Conservation (phyloP, 2,329 filamentous ascomycete species). For the Chrysoporthe cubensis region DNA sequence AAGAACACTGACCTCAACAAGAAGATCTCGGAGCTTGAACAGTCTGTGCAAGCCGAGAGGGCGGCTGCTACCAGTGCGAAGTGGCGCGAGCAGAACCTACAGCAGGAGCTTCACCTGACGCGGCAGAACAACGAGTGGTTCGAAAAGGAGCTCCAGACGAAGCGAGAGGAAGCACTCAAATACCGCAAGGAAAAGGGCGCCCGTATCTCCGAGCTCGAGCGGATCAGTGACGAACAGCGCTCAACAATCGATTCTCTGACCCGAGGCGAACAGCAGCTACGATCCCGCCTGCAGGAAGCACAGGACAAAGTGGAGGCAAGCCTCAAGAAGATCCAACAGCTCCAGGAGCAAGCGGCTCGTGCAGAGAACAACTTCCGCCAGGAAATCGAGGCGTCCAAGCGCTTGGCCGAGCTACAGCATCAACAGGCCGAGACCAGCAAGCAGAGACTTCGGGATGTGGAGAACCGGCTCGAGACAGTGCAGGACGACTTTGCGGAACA, state of each 20-base stretch:
- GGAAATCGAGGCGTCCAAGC: conserved; percentile 79
- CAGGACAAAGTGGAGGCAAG: conserved; percentile 87
- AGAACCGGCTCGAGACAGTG: conserved; percentile 63
- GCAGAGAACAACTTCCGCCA: conserved; percentile 86
- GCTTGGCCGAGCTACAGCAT: conserved; percentile 81
- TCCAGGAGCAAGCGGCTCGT: conserved; percentile 80
- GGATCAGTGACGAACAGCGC: conserved; percentile 82
- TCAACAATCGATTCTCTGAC: conserved; percentile 77
- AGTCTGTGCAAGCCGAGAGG: conserved; percentile 80
- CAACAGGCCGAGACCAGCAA: conserved; percentile 75
- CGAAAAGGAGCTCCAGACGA: conserved; percentile 87
- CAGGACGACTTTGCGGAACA: conserved; percentile 69
- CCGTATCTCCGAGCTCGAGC: conserved; percentile 84
- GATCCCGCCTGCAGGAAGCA: conserved; percentile 79
- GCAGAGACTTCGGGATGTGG: conserved; percentile 71
- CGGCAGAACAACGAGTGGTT: conserved; percentile 94
- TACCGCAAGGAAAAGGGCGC: conserved; percentile 94
- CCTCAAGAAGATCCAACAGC: conserved; percentile 78
- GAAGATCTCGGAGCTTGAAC: conserved; percentile 80
- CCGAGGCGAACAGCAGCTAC: conserved; percentile 78
- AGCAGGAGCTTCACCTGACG: conserved; percentile 87
- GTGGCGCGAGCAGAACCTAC: conserved; percentile 86
- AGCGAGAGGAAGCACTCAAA: conserved; percentile 83
- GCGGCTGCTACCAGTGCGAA: conserved; percentile 80
- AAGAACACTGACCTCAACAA: conserved; percentile 84